Evolutionary conservation across 2,329 filamentous ascomycete genomes (phyloP), one percentile per base, ranked within the genome.

Genomic region (Capronia americana): DNA sequence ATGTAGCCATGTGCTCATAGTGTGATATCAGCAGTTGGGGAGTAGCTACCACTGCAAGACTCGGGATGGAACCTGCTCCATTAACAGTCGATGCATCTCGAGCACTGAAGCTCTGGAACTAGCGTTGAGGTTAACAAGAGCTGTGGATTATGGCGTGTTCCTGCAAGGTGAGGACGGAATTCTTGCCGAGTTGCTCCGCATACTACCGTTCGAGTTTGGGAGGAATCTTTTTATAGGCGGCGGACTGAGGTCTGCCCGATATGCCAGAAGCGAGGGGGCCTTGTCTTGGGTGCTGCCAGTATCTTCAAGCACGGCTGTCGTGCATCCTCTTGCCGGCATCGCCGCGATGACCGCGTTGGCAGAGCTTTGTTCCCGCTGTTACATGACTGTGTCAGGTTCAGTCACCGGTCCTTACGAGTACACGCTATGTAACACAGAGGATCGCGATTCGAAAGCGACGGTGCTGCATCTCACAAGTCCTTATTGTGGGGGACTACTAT

Each of bases 331-430:
- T 55, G 53, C n/a, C 11, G 23, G 17, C 26, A 34, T 24, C 17
- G 28, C 20, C 11, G n/a, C 61, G 38, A 61, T 17, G 7, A 23
- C 38, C 14, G 46, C 11, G 58, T 32, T 32, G 17, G 23, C 48
- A 38, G 14, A 44, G 38, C 17, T 44, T 44, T 44, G 38, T n/a
- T n/a, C 38, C 14, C 48, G 28, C 17, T 14, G 48, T 54, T 54
- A 41, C 58, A 54, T 44, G 30, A 38, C 20, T 61, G 48, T 44
- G 28, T 61, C 58, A 54, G n/a, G 20, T 54, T 51, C 46, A 61
- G 17, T 34, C 46, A 38, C 8, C 20, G 28, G n/a, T 24, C 38
- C 38, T 44, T n/a, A 28, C 56, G 26, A 8, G 11, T 46, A 17
- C 20, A 30, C 26, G 17, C 38, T 5, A 7, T n/a, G 38, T 44